Percentiles rank a stretch among this genome's conserved stretches.
Conservation (phyloP, 805 yeast species). For the Kazachstania viticola region DNA sequence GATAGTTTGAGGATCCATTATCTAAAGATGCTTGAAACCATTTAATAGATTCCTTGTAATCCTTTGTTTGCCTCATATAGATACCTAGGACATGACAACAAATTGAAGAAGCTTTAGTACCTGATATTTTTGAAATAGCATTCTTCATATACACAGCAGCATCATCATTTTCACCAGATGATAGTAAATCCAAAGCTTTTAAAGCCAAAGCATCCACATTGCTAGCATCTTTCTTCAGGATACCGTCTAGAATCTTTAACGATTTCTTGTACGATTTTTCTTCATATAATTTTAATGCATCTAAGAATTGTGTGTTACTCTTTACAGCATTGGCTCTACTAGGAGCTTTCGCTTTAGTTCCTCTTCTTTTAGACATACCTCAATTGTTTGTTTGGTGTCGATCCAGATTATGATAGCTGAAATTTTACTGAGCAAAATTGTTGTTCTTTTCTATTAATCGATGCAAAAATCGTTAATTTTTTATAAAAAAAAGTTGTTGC, state of each 20-base stretch:
- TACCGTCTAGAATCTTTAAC: conserved; percentile 58
- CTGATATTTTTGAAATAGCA: conserved; percentile 48
- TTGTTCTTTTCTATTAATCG: too few species aligned
- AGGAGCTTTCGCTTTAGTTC: conserved; percentile 6
- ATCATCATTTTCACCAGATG: conserved; percentile 47
- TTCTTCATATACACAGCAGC: conserved; percentile 49
- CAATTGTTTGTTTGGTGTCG: too few species aligned
- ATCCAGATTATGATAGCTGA: too few species aligned
- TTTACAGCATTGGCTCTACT: conserved; percentile 29
- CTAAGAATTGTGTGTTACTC: conserved; percentile 67
- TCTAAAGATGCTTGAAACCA: conserved; percentile 67
- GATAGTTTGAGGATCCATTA: conserved; percentile 67
- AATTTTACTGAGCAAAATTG: too few species aligned
- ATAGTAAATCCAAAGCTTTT: conserved; percentile 62
- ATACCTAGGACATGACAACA: conserved; percentile 82
- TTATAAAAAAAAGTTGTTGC: too few species aligned
- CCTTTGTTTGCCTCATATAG: conserved; percentile 56
- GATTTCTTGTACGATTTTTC: conserved; percentile 80
- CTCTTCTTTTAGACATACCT: conserved; percentile 29
- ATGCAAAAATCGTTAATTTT: too few species aligned
- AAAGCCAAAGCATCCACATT: conserved; percentile 77
- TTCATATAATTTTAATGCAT: conserved; percentile 77
- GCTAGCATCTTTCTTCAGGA: conserved; percentile 61
- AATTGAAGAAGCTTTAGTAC: conserved; percentile 41
- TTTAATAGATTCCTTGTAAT: conserved; percentile 66